Evolutionary conservation across 768 basidiomycete species (phyloP), one percentile per base, ranked within the genome.

Genomic region (Rhodotorula paludigena): DNA sequence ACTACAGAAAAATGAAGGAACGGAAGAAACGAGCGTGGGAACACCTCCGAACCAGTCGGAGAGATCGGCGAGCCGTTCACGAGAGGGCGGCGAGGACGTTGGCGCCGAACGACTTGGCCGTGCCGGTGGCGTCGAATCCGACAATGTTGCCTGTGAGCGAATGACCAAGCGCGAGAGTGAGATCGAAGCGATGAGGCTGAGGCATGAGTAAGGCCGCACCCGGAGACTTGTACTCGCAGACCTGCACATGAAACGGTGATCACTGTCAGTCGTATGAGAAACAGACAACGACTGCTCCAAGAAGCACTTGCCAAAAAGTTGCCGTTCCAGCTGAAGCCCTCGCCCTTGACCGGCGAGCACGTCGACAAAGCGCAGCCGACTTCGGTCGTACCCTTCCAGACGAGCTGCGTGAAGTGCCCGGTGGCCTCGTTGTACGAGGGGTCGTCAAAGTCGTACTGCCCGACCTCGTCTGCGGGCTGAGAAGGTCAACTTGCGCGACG

Each of bases 371-470:
- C 76, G 57, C 77, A 78, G 2, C 77, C 76, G 48, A 77, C n/a
- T 51, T 74, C 35, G 25, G 60, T 73, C 14, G 75, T 77, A 16
- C 56, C 58, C 60, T 75, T 71, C 77, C 77, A 76, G 18, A 77
- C 56, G 41, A 57, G 21, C 56, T 57, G 56, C 11, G 49, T 52
- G 21, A 68, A 62, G 41, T 68, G 60, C 0, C 74, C 76, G 15
- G 76, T 73, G 3, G 41, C 56, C 1, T 60, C 59, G n/a, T 56
- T 30, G 68, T 58, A 74, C 14, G 66, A 72, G 15, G 76, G 76
- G 21, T 70, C 60, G 48, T 12, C 44, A 33, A 42, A 76, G 52
- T 75, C 60, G 70, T 77, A 78, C 23, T 52, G 14, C 8, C 66
- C 60, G 54, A 66, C 68, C 60, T 77, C 77, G 47, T 69, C 66